Evolutionary conservation across 345 rosid genomes (phyloP), one percentile per base, ranked within the genome.

Genomic region (Populus nigra): DNA sequence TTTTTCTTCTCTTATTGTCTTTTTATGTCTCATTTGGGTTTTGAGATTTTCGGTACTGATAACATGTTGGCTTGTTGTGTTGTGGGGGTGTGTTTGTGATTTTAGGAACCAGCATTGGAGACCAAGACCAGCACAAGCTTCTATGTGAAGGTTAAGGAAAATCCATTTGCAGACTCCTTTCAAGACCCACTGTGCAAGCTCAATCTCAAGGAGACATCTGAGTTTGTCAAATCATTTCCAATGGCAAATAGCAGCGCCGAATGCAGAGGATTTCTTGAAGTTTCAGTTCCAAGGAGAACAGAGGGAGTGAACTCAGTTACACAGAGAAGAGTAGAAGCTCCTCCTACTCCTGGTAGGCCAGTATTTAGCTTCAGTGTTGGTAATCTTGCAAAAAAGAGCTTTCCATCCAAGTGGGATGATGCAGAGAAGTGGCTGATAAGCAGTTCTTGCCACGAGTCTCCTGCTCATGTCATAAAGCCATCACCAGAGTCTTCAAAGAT

Each of bases 381-480:
- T n/a, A 83, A 77, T 80, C 69, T 84, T 79, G 83, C 90, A n/a
- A 91, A 88, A 81, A 89, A 85, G 78, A 88, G 81, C 82, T 87
- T 95, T 22, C 99, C 98, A 83, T 95, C 99, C 31, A 95, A 95
- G 84, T 95, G 99, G 99, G 92, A 86, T 47, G 93, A 95, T 80
- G 98, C 98, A 9, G 94, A 93, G 87, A 95, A 95, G 81, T 95
- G 99, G 99, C 82, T 93, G 45, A 89, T 87, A 15, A 82, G 81
- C 77, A 81, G 79, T 39, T 87, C 92, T 67, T 77, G 90, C 88
- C 86, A 89, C 78, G 88, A 78, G 23, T 94, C 94, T 72, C 94
- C 97, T 17, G 91, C 94, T 78, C 92, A 90, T 77, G 63, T 85
- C 71, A 33, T 91, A 39, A 88, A 86, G 81, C 79, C 81, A 69